Evolutionary conservation across 1,139 yeast genomes (phyloP).

Genomic region (Pichia cactophila): DNA sequence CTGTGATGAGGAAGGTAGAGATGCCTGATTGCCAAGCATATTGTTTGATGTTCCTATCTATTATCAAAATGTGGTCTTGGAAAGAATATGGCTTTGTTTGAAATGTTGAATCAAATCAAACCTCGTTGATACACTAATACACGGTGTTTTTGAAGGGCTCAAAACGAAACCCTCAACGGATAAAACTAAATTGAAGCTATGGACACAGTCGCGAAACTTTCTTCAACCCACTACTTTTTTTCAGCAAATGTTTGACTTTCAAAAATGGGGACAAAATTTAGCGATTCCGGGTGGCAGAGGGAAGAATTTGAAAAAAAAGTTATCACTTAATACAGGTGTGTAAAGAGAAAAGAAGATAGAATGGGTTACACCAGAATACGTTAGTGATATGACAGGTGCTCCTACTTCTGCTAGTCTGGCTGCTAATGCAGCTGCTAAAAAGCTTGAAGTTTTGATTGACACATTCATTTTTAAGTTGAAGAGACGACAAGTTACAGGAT

Average conservation of each 20-base stretch:
- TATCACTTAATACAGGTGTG: too few relatives aligned
- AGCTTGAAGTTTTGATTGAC: constrained; percentile 30
- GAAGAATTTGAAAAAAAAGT: too few relatives aligned
- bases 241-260: too few relatives aligned
- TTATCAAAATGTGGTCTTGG: too few relatives aligned
- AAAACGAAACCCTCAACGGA: background rate
- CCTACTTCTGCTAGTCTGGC: constrained; percentile 3
- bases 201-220: too few relatives aligned
- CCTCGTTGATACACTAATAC: background rate
- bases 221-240: too few relatives aligned
- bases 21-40: background rate
- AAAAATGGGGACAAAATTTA: too few relatives aligned
- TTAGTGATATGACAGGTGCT: background rate
- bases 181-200: too few relatives aligned
- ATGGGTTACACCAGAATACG: background rate
- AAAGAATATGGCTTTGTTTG: too few relatives aligned
- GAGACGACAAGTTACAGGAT: constrained; percentile 67
- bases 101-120: too few relatives aligned
- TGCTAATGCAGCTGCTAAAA: constrained; percentile 31
- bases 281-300: too few relatives aligned
- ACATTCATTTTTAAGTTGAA: constrained; percentile 44
- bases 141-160: background rate
- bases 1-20: background rate
- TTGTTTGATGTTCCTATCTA: too few relatives aligned
- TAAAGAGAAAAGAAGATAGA: background rate